phyloP scores from a whole-genome alignment of 192 early-diverging fungal species.

The Rhizophagus clarus region DNA sequence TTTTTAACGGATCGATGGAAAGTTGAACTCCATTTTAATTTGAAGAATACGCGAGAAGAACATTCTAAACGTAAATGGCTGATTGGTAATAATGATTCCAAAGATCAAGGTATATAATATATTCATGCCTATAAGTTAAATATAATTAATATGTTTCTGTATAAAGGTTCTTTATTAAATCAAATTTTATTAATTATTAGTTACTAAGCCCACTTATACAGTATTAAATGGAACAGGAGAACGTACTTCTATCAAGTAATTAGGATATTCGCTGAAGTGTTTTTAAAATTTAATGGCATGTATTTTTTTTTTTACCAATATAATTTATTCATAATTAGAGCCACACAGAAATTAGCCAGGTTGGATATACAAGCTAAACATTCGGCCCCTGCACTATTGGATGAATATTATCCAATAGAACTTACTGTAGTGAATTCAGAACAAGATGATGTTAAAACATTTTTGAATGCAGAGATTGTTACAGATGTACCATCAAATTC shows the following conservation, averaged over 20 bases:
- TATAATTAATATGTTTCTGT: not conserved
- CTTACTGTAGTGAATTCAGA: slow-evolving; percentile 71
- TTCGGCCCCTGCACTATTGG: slow-evolving; percentile 63
- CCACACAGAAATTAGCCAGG: slow-evolving; percentile 65
- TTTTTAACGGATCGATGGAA: slow-evolving; percentile 49
- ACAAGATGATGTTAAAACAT: slow-evolving; percentile 55
- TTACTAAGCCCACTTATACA: slow-evolving; percentile 35
- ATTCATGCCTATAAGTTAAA: not conserved
- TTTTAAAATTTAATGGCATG: not conserved
- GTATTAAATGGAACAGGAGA: slow-evolving; percentile 60
- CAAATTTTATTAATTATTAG: not conserved
- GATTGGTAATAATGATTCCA: not conserved
- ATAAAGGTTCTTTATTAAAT: not conserved
- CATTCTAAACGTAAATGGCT: slow-evolving; percentile 34
- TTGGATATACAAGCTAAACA: slow-evolving; percentile 56
- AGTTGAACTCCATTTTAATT: slow-evolving; percentile 46
- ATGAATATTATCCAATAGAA: slow-evolving; percentile 64
- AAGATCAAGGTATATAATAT: not conserved
- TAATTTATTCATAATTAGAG: slow-evolving; percentile 27
- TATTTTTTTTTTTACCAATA: not conserved
- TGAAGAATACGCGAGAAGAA: slow-evolving; percentile 37
- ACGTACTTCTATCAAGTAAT: slow-evolving; percentile 47
- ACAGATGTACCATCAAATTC: slow-evolving; percentile 35
- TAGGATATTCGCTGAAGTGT: not conserved
- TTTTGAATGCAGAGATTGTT: slow-evolving; percentile 59